phyloP scores from a whole-genome alignment of 169 alveolate species.

The Toxoplasma gondii region DNA sequence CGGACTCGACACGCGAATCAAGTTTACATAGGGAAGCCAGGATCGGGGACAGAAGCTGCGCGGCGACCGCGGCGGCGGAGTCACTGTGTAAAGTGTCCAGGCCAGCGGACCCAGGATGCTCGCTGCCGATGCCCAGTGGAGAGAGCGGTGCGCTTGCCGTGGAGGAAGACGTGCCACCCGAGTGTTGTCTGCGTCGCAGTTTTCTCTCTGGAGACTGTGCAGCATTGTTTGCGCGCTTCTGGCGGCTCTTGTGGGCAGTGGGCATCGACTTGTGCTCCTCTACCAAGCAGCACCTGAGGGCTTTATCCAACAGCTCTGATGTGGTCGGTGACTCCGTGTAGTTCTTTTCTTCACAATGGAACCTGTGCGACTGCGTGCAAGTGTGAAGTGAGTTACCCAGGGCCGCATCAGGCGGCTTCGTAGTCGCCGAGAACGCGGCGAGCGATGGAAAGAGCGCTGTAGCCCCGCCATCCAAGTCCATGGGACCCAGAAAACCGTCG shows the following conservation, averaged over 20 bases:
- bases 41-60: neutral
- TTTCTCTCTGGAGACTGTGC: no score
- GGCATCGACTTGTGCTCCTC: neutral
- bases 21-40: neutral
- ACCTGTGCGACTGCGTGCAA: neutral
- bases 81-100: neutral
- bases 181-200: neutral
- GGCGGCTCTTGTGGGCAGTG: neutral
- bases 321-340: neutral
- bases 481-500: neutral
- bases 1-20: neutral
- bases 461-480: slow-evolving; percentile 14
- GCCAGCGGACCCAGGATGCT: neutral
- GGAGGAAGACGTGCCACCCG: neutral
- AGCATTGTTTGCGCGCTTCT: neutral
- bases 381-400: slow-evolving; percentile 1
- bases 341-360: neutral
- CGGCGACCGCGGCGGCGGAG: neutral
- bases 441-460: slow-evolving; percentile 10
- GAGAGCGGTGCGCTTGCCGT: neutral
- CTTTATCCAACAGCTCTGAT: neutral
- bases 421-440: slow-evolving; percentile 27
- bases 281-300: neutral
- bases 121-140: neutral
- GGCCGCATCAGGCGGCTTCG: slow-evolving; percentile 33